Base-by-base conservation (phyloP, 495 filamentous ascomycete species). In the Xylaria intraflava region DNA sequence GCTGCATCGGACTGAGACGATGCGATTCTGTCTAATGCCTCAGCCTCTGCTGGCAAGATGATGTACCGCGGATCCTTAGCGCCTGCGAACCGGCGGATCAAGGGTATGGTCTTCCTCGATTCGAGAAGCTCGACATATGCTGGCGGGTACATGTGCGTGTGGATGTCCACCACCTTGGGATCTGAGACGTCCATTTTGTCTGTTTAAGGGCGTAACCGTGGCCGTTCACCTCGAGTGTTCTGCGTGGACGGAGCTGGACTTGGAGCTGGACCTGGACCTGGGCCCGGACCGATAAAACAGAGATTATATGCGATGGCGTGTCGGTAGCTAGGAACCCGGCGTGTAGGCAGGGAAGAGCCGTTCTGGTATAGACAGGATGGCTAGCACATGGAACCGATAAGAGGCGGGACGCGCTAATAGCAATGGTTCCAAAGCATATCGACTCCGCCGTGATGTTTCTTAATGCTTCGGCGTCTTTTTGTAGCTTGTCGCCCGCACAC, bases 81-180 rank as follows among this genome's bases (percentile, higher is more conserved):
- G 11, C 76, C 78, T 16, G 74, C 78, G 66, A 78, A 88, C 65
- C 67, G 83, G 55, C 90, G 82, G 51, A 97, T 80, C 53, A 95
- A 88, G 16, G 92, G 92, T 49, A 95, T 86, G 30, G 74, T 78
- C 47, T 73, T 78, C 51, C 92, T 86, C 22, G 81, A 82, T 62
- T 85, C 81, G 23, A 97, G 83, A 63, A 96, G 82, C 49, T 78
- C 67, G 75, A 96, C 83, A 69, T 91, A 97, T 8, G 81, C 77
- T 0, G 87, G 87, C 0, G 90, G 88, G 68, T 96, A 96, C 73
- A 96, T 83, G 76, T 97, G 92, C 11, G 91, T 96, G 73, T 96
- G 92, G 62, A 96, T 80, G 69, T 96, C 92, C 40, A 96, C 87
- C 31, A 90, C 75, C 22, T 64, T 63, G 36, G 19, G 20, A 30